Base-by-base conservation (phyloP, 352 stramenopile genomes). In the Globisporangium cederbergense region DNA sequence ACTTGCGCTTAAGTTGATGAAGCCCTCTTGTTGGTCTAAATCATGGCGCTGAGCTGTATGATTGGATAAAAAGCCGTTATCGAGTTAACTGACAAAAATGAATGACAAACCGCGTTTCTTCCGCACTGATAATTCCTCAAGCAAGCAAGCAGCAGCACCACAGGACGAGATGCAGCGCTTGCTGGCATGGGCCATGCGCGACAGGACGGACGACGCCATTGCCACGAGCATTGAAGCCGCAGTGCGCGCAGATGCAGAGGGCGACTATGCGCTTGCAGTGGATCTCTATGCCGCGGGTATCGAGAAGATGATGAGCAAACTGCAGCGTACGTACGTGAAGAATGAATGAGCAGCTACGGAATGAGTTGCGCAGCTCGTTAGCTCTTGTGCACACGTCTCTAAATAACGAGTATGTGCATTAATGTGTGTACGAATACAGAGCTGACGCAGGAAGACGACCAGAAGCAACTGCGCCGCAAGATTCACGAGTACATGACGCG, bases 401-500 rank as follows among this genome's bases (percentile, higher is more conserved):
- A 25, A 5, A 5, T 49, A 5, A 70, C 47, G 5, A 7, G 22
- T 25, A 1, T 13, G 10, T 50, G 16, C 47, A 34, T 53, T 10
- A 16, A 56, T 50, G 65, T 47, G 22, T 65, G 20, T 43, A 32
- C 58, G 25, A 25, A 34, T 57, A 62, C 53, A 91, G 76, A 74
- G 38, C 61, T 76, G 25, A 58, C 63, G 6, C 58, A 76, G 6
- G 80, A 88, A 3, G 61, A 73, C 4, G 67, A 68, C 10, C 67
- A 75, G 20, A 67, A 73, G 28, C 53, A 76, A 0, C 61, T 81
- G 62, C 60, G 77, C 4, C 58, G 66, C 16, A 84, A 89, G 60
- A 93, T 93, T 34, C 74, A 91, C 36, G 83, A 89, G 64, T 93
- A 91, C 63, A 93, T 95, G 79, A 69, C 84, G 42, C 73, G 86